Evolutionary conservation across 179 eudicot species (phyloP).

Genomic region (Spergularia azorica): DNA sequence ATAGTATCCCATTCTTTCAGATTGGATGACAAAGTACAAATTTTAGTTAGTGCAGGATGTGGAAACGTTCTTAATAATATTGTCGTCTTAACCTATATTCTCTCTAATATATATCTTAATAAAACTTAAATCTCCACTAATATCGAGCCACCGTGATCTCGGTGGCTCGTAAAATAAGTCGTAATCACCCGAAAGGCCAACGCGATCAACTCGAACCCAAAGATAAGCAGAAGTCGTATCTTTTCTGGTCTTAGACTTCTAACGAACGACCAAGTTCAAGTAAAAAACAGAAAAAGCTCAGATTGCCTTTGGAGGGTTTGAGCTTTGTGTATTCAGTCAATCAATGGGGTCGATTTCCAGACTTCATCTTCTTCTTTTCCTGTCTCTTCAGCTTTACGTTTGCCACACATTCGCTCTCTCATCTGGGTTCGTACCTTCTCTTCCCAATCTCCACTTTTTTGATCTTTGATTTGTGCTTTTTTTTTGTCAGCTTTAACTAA

Average conservation of each 20-base stretch:
- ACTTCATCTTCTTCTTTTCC: slow-evolving; percentile 26
- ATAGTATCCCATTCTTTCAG: too few relatives aligned
- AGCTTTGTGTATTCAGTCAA: neutral
- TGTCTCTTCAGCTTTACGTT: slow-evolving; percentile 27
- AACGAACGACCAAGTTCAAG: too few relatives aligned
- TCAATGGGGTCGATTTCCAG: slow-evolving; percentile 36
- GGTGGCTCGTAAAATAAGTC: neutral
- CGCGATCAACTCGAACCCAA: neutral
- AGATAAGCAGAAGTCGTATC: too few relatives aligned
- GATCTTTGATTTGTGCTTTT: neutral
- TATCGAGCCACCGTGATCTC: too few relatives aligned
- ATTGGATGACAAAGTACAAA: neutral
- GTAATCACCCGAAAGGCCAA: neutral
- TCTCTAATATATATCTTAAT: too few relatives aligned
- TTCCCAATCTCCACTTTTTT: neutral
- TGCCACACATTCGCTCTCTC: slow-evolving; percentile 31
- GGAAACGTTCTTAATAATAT: too few relatives aligned
- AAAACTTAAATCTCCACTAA: too few relatives aligned
- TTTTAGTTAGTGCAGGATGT: too few relatives aligned
- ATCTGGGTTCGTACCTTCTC: slow-evolving; percentile 30
- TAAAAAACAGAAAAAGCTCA: too few relatives aligned
- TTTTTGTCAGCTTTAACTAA: neutral
- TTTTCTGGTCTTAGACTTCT: too few relatives aligned
- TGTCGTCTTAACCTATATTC: too few relatives aligned
- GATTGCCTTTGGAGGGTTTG: too few relatives aligned